Base-by-base conservation (phyloP, 1,284 basidiomycete species). In the Inonotus obliquus region DNA sequence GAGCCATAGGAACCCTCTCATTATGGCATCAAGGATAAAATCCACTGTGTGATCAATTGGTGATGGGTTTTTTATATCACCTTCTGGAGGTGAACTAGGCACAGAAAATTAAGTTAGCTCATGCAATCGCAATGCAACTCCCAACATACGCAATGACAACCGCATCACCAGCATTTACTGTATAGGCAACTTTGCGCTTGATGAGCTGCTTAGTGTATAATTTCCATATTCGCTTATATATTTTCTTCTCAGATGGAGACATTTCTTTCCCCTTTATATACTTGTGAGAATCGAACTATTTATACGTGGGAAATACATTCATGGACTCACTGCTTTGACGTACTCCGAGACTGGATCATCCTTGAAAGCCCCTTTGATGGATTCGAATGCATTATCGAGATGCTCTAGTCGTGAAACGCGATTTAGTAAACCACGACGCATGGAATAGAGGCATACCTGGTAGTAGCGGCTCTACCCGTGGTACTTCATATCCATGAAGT, bases 151-250 rank as follows among this genome's bases (percentile, higher is more conserved):
- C 51, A 19, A 58, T 38, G 45, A 62, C 32, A 21, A 39, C 35
- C 37, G 55, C 48, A 32, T 62, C 55, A 14, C 61, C 61, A 21
- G 37, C 47, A 47, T 62, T 54, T n/a, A 62, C 38, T 4, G 61
- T 62, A 13, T 53, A 58, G 3, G 55, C 56, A 5, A 54, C 25
- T n/a, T 54, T 57, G 25, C 53, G 61, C 48, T 62, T 62, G 9
- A 62, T 21, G 19, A 48, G 19, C 17, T 17, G 57, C 11, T 35
- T 38, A 25, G 23, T n/a, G 10, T 39, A 17, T 5, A 47, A 21
- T 32, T 58, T 58, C 48, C 55, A 58, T 11, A 58, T 13, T 4
- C 49, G 23, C 35, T 53, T 52, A 14, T n/a, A 23, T 13, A 58
- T 13, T 17, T 38, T 41, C 23, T 45, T 25, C 5, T 19, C 19